Percentiles rank a stretch among this genome's conserved stretches.
Evolutionary conservation across 2,329 filamentous ascomycete genomes (phyloP).

Genomic region (Beauveria pseudobassiana): DNA sequence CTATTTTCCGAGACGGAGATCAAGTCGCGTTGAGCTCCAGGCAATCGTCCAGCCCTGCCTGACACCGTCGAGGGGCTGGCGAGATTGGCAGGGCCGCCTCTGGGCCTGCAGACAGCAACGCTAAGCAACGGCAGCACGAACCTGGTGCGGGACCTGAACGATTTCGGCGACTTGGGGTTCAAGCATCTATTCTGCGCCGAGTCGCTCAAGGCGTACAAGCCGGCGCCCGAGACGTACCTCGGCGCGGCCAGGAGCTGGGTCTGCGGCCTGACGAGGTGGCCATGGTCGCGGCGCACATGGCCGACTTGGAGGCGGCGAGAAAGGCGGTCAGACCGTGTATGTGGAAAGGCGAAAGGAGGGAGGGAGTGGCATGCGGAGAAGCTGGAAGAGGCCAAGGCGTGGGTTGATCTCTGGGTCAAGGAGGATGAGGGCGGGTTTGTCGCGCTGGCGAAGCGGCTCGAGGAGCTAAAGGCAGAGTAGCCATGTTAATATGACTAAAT

Average conservation of each 20-base stretch:
- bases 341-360: slow-evolving; percentile 62
- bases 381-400: slow-evolving; percentile 40
- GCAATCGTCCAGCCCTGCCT: too few species aligned
- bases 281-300: slow-evolving; percentile 71
- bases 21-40: slow-evolving; percentile 53
- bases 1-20: slow-evolving; percentile 58
- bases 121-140: slow-evolving; percentile 67
- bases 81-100: slow-evolving; percentile 34
- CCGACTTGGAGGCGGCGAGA: slow-evolving; percentile 60
- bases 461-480: slow-evolving; percentile 12
- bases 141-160: slow-evolving; percentile 58
- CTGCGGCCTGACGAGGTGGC: slow-evolving; percentile 54
- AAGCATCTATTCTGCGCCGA: slow-evolving; percentile 57
- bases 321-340: slow-evolving; percentile 61
- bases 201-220: slow-evolving; percentile 70
- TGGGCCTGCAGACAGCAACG: slow-evolving; percentile 49
- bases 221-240: slow-evolving; percentile 57
- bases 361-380: slow-evolving; percentile 49
- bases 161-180: slow-evolving; percentile 54
- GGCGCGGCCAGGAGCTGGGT: slow-evolving; percentile 57
- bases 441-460: slow-evolving; percentile 22
- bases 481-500: too few species aligned
- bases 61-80: slow-evolving; percentile 53
- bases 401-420: slow-evolving; percentile 33
- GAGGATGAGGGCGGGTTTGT: slow-evolving; percentile 26